A percentile compares a stretch with the other conserved stretches of the same genome.
These are phyloP conservation scores for Somion occarium DNA, from an alignment of 1,284 basidiomycete genomes.

Conservation along the genomic window DNA sequence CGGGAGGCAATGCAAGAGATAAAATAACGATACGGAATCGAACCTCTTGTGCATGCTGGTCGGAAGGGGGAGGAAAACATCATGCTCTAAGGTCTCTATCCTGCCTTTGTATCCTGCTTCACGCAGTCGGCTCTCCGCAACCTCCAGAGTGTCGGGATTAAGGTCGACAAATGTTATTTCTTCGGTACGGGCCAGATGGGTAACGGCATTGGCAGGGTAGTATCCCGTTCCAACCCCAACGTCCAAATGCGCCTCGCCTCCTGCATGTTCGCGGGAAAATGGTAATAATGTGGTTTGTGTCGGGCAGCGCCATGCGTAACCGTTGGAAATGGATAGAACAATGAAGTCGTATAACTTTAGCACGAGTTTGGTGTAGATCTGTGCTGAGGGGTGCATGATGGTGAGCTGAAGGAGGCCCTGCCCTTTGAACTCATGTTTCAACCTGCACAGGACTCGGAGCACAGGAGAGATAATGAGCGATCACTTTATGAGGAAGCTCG, in stretches of 20 bases:
- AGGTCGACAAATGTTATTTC: slow-evolving; percentile 19
- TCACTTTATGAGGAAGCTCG: too few species aligned
- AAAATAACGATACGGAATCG: slow-evolving; percentile 22
- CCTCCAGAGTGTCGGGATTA: slow-evolving; percentile 17
- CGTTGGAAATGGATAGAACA: slow-evolving; percentile 18
- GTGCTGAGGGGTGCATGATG: slow-evolving; percentile 15
- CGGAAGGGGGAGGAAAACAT: slow-evolving; percentile 18
- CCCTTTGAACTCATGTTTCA: too few species aligned
- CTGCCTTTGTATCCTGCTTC: slow-evolving; percentile 16
- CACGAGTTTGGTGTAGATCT: slow-evolving; percentile 11
- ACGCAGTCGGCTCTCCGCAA: slow-evolving; percentile 11
- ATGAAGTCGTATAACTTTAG: slow-evolving; percentile 21
- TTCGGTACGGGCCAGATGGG: slow-evolving; percentile 14
- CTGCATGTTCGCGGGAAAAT: slow-evolving; percentile 18
- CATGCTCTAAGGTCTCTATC: slow-evolving; percentile 16
- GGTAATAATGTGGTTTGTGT: slow-evolving; percentile 17
- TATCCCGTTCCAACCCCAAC: slow-evolving; percentile 24
- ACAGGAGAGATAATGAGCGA: too few species aligned
- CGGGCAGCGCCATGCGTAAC: slow-evolving; percentile 20
- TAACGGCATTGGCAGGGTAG: slow-evolving; percentile 15
- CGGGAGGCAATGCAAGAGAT: slow-evolving; percentile 22
- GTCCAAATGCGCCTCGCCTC: slow-evolving; percentile 20
- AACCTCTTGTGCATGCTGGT: slow-evolving; percentile 9
- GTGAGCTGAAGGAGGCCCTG: too few species aligned
- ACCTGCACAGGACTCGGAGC: too few species aligned